These are phyloP conservation scores for Syzygium malaccense DNA, from an alignment of 441 rosid genomes.

Conservation along the genomic window DNA sequence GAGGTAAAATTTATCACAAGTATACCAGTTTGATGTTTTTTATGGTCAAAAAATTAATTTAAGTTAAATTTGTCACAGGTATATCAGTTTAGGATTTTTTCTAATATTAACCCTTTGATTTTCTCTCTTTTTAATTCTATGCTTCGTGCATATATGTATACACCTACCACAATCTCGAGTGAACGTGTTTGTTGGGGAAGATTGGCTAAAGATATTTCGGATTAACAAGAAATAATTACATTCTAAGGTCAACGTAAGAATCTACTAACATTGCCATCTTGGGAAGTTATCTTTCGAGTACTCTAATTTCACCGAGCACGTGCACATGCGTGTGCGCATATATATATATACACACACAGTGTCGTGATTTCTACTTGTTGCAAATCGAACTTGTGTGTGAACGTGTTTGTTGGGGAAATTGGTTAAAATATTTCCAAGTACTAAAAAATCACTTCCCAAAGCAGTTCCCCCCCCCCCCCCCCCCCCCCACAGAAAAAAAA, in stretches of 20 bases:
- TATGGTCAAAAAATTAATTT: too few species aligned
- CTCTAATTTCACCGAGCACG: not conserved
- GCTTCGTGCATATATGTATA: not conserved
- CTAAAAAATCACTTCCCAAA: not conserved
- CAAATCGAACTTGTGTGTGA: not conserved
- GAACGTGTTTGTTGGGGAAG: conserved; percentile 2
- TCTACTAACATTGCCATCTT: conserved; percentile 1
- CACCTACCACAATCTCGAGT: not conserved
- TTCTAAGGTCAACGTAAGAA: conserved; percentile 8
- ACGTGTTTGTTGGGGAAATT: not conserved
- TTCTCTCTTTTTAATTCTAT: not conserved
- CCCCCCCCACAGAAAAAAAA: too few species aligned
- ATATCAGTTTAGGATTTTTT: too few species aligned
- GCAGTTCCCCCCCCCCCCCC: not conserved
- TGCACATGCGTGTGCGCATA: not conserved
- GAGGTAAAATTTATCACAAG: too few species aligned
- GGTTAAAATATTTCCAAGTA: not conserved
- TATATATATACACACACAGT: not conserved
- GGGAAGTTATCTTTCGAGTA: not conserved
- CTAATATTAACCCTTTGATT: not conserved
- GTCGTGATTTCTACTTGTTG: not conserved
- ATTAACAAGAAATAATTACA: not conserved
- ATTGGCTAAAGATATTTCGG: not conserved
- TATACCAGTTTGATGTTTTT: too few species aligned
- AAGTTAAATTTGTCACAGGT: too few species aligned